phyloP scores from a whole-genome alignment of 1,284 basidiomycete species.

The Rhizoctonia solani region DNA sequence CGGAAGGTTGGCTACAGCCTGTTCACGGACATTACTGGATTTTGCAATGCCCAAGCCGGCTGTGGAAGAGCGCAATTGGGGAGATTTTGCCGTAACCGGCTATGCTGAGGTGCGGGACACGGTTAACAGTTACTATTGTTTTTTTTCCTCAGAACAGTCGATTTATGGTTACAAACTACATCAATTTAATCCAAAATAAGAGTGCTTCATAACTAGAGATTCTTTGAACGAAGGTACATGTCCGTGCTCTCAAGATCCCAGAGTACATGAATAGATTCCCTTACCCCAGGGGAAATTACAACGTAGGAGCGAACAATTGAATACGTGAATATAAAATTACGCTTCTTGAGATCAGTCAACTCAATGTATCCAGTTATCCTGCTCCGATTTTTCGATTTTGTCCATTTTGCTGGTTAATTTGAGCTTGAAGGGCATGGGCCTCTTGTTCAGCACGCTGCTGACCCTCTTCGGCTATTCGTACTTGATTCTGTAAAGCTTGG shows the following conservation, averaged over 20 bases:
- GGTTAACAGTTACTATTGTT: background rate
- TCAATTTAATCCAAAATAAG: too few relatives aligned
- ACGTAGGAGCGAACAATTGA: conserved; percentile 2
- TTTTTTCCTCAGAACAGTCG: background rate
- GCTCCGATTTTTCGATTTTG: too few relatives aligned
- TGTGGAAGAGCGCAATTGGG: background rate
- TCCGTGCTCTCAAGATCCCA: background rate
- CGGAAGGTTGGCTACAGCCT: conserved; percentile 6
- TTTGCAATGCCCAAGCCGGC: background rate
- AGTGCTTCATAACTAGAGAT: background rate
- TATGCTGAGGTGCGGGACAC: background rate
- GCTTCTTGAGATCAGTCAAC: background rate
- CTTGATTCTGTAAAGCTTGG: too few relatives aligned
- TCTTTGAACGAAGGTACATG: background rate
- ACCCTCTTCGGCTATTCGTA: too few relatives aligned
- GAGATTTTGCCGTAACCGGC: background rate
- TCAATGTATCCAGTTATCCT: background rate
- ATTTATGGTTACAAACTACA: too few relatives aligned
- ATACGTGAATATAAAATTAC: conserved; percentile 6
- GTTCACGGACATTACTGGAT: background rate
- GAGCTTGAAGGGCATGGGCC: too few relatives aligned
- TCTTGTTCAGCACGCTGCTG: too few relatives aligned
- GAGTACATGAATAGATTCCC: background rate
- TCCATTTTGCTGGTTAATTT: too few relatives aligned
- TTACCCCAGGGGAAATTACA: background rate